A percentile compares a stretch with the other conserved stretches of the same genome.
Evolutionary conservation across 768 basidiomycete species (phyloP).

Genomic region (Hemileccinum impolitum): DNA sequence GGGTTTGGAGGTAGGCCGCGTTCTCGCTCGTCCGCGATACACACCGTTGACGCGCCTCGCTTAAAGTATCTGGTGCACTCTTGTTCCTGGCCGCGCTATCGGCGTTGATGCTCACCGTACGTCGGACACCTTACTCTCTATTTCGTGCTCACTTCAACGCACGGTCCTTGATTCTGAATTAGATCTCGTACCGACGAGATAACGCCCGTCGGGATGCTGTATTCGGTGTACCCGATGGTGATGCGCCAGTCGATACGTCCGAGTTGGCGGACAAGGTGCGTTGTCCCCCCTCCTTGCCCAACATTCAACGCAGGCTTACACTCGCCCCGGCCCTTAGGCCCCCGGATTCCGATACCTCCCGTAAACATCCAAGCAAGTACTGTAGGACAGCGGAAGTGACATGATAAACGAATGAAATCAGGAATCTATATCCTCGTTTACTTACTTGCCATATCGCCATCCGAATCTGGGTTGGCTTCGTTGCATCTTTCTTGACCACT

Average conservation of each 20-base stretch:
- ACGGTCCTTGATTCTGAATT: background rate
- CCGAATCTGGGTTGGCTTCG: too few species aligned
- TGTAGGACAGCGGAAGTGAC: too few species aligned
- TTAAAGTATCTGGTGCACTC: slow-evolving; percentile 19
- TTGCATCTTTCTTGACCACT: too few species aligned
- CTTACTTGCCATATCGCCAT: too few species aligned
- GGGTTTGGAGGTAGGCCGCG: slow-evolving; percentile 3
- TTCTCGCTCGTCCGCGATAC: background rate
- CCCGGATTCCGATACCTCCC: slow-evolving; percentile 1
- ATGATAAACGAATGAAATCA: too few species aligned
- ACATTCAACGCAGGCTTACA: background rate
- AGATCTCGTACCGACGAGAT: slow-evolving; percentile 64
- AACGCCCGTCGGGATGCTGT: slow-evolving; percentile 52
- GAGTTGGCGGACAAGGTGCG: slow-evolving; percentile 64
- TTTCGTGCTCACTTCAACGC: too few species aligned
- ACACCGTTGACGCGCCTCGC: too few species aligned
- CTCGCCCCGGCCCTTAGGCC: background rate
- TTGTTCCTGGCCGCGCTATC: slow-evolving; percentile 22
- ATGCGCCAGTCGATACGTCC: slow-evolving; percentile 55
- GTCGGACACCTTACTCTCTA: background rate
- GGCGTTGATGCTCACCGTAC: slow-evolving; percentile 20
- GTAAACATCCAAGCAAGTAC: background rate
- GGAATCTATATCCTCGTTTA: too few species aligned
- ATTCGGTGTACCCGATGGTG: slow-evolving; percentile 48
- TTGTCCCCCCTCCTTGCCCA: background rate